Evolutionary conservation across 1,284 basidiomycete genomes (phyloP), one percentile per base, ranked within the genome.

Genomic region (Blastosporella zonata): DNA sequence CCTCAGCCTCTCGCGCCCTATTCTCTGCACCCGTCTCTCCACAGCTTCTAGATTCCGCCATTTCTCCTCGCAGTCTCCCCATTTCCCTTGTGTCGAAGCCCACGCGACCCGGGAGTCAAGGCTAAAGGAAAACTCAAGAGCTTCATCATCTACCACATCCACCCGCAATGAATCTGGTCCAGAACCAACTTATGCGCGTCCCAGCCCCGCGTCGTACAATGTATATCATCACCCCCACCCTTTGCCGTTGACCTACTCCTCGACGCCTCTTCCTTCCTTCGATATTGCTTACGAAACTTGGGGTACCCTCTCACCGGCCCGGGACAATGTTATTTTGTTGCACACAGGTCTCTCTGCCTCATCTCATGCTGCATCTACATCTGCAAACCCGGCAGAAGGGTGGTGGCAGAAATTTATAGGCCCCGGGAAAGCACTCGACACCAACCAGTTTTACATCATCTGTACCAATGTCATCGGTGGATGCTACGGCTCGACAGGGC

Each of bases 341-440:
- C 96, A 98, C 63, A 99, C 96, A 0, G 96, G 96, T 20, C 78
- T 99, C 2, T 94, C 90, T 1, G 96, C 96, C 0, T 95, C 91
- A 1, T 97, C 93, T 0, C 96, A 99, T 70, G 96, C 97, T 1
- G 94, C 94, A 0, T 89, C 89, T 9, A 90, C 90, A 0, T 65
- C 77, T 1, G 69, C 77, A 9, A 97, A 97, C 57, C 82, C 91
- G 0, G 72, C 90, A 0, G 79, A 85, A 18, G 96, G 97, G 4
- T 99, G 96, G 97, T 99, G 96, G 96, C 90, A 99, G 69, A 89
- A 90, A 59, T 99, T 98, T 69, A 93, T 99, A 53, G 96, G 97
- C 0, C 94, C 95, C 1, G 93, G 93, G 50, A 91, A 88, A 62
- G 84, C 94, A 2, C 77, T 99, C 28, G 97, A 99, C 72, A 98